Base-by-base conservation (phyloP, 2,329 filamentous ascomycete genomes). In the Pseudogymnoascus sp. region DNA sequence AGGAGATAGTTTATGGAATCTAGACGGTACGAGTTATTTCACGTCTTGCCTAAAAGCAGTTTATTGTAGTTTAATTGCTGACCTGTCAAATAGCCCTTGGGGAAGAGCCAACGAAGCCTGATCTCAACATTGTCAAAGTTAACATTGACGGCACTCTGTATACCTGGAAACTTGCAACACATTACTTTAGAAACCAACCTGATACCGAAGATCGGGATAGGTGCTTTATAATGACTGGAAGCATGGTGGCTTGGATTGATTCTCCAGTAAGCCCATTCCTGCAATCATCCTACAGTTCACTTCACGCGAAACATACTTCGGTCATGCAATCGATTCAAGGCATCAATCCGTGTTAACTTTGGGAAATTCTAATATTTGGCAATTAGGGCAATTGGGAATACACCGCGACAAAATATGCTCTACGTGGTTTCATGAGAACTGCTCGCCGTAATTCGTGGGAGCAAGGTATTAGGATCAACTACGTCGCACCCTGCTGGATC, bases 141-240 rank as follows among this genome's bases (percentile, higher is more conserved):
- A 77, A 78, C 58, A 66, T 78, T 12, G 67, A 73, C 4, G 78
- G 78, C 3, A 75, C 73, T 0, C 64, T 78, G 8, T 80, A 79
- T 67, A 80, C 78, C 0, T 73, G 74, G 62, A 80, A 79, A 64
- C 70, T 80, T 0, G 78, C 78, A 0, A 69, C 78, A 7, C 76
- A 79, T 64, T 79, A 79, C 63, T 80, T 80, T 66, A 68, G 76
- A 1, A 71, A 8, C 18, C 67, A 70, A 60, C 74, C 76, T 0
- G 73, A 74, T 13, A 70, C 64, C 0, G 67, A 72, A 0, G 72
- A 74, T 0, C 69, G 74, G 5, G 78, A 81, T 62, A 73, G 79
- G 1, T 79, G 78, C 62, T 75, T 82, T 37, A 77, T 82, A 58
- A 76, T 82, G 21, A 80, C 76, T 0, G 77, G 76, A 3, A 79